These are phyloP conservation scores for Naganishia albida DNA, from an alignment of 1,284 basidiomycete genomes.

Conservation along the genomic window DNA sequence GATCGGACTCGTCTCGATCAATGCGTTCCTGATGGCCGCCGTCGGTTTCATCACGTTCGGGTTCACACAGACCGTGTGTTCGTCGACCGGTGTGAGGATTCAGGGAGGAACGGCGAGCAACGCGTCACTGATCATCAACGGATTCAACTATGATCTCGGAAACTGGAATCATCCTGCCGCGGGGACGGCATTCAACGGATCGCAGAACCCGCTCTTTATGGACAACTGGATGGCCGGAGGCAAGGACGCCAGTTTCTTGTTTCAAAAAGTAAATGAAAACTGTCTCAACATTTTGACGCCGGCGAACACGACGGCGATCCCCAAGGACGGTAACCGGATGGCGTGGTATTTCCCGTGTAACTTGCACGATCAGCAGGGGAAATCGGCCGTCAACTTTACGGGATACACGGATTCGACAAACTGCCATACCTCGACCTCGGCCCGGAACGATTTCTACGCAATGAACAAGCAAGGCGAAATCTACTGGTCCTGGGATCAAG, in stretches of 20 bases:
- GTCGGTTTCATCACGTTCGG: slow-evolving; percentile 99
- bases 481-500: slow-evolving; percentile 88
- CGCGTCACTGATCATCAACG: slow-evolving; percentile 87
- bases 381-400: slow-evolving; percentile 65
- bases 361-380: slow-evolving; percentile 73
- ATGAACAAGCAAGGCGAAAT: slow-evolving; percentile 75
- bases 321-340: slow-evolving; percentile 57
- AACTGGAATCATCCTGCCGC: slow-evolving; percentile 77
- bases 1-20: slow-evolving; percentile 86
- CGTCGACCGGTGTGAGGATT: slow-evolving; percentile 76
- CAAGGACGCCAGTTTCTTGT: slow-evolving; percentile 88
- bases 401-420: slow-evolving; percentile 65
- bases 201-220: slow-evolving; percentile 76
- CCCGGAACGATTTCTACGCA: slow-evolving; percentile 59
- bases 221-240: slow-evolving; percentile 75
- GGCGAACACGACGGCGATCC: slow-evolving; percentile 67
- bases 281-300: slow-evolving; percentile 77
- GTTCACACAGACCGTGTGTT: slow-evolving; percentile 95
- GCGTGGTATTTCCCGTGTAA: slow-evolving; percentile 97
- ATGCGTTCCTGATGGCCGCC: slow-evolving; percentile 76
- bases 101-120: slow-evolving; percentile 74
- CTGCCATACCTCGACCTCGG: slow-evolving; percentile 69
- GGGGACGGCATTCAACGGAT: slow-evolving; percentile 67
- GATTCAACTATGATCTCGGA: slow-evolving; percentile 87
- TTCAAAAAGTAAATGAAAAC: slow-evolving; percentile 84